phyloP scores from a whole-genome alignment of 768 basidiomycete species.

The Panaeolus papilionaceus region DNA sequence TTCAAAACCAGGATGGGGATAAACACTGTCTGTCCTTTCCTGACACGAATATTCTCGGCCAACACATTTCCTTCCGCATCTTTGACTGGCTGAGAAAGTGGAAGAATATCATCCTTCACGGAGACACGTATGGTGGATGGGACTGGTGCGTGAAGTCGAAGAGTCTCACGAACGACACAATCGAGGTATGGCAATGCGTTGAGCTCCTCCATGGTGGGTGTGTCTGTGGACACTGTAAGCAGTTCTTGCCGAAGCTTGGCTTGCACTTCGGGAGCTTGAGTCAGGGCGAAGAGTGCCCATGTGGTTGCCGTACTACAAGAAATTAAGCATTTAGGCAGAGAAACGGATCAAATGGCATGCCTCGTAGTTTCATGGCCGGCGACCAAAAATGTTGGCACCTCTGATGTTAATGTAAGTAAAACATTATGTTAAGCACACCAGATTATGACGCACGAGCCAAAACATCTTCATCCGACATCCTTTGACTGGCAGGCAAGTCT shows the following conservation, averaged over 20 bases:
- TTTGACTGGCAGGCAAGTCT: constrained; percentile 59
- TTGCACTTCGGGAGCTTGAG: constrained; percentile 54
- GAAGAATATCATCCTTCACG: constrained; percentile 58
- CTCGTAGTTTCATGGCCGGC: constrained; percentile 68
- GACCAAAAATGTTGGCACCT: constrained; percentile 66
- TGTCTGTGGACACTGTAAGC: constrained; percentile 54
- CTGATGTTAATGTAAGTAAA: constrained; percentile 34
- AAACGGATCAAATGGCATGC: constrained; percentile 28
- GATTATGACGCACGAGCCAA: constrained; percentile 51
- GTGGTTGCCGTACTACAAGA: constrained; percentile 46
- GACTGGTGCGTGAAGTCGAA: constrained; percentile 63
- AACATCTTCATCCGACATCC: constrained; percentile 68
- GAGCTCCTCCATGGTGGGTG: constrained; percentile 73
- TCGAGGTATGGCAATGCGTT: constrained; percentile 75
- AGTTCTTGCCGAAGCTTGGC: constrained; percentile 65
- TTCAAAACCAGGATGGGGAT: constrained; percentile 63
- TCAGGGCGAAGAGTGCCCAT: constrained; percentile 67
- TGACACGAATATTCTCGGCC: constrained; percentile 38
- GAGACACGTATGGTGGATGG: constrained; percentile 49
- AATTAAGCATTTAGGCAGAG: too few relatives aligned
- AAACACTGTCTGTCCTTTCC: constrained; percentile 51
- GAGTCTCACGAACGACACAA: constrained; percentile 61
- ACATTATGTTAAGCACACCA: not conserved
- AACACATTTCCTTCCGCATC: constrained; percentile 48
- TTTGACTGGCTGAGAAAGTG: constrained; percentile 50